These are phyloP conservation scores for Albophoma yamanashiensis DNA, from an alignment of 2,329 filamentous ascomycete genomes.

Conservation along the genomic window DNA sequence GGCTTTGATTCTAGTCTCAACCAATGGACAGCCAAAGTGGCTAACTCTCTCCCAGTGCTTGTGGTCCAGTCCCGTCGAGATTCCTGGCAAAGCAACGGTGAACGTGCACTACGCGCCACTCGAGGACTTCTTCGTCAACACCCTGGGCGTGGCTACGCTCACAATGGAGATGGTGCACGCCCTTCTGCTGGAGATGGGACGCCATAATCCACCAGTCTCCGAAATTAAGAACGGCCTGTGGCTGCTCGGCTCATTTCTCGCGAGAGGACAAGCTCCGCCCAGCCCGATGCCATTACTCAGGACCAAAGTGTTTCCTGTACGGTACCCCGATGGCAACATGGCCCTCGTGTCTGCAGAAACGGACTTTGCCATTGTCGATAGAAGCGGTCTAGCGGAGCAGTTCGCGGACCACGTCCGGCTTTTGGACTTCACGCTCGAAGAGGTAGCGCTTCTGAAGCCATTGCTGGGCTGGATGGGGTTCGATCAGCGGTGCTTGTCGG, in stretches of 20 bases:
- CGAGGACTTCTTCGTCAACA: slow-evolving; percentile 17
- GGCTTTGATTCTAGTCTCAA: slow-evolving; percentile 3
- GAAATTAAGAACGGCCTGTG: slow-evolving; percentile 19
- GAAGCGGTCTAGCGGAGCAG: slow-evolving; percentile 11
- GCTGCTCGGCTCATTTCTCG: slow-evolving; percentile 21
- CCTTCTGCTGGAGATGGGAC: slow-evolving; percentile 13
- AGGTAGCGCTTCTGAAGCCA: slow-evolving; percentile 15
- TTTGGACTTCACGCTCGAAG: slow-evolving; percentile 23
- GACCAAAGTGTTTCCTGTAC: slow-evolving; percentile 12
- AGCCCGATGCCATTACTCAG: slow-evolving; percentile 5
- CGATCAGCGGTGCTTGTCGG: slow-evolving; percentile 19
- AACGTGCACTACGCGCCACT: slow-evolving; percentile 17
- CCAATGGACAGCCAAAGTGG: slow-evolving; percentile 11
- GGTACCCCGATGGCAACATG: slow-evolving; percentile 7
- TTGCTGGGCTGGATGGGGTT: slow-evolving; percentile 24
- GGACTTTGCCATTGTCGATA: slow-evolving; percentile 24
- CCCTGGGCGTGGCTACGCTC: slow-evolving; percentile 17
- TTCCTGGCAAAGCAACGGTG: slow-evolving; percentile 14
- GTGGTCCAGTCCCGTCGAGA: slow-evolving; percentile 20
- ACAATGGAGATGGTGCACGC: slow-evolving; percentile 19
- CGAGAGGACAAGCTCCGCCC: not conserved
- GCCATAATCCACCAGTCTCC: not conserved
- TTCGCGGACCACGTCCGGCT: slow-evolving; percentile 19
- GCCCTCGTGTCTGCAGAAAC: slow-evolving; percentile 5
- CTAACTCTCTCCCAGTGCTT: slow-evolving; percentile 17